Base-by-base conservation (phyloP, 176 grass and related monocot species). In the Oropetium thomaeum region DNA sequence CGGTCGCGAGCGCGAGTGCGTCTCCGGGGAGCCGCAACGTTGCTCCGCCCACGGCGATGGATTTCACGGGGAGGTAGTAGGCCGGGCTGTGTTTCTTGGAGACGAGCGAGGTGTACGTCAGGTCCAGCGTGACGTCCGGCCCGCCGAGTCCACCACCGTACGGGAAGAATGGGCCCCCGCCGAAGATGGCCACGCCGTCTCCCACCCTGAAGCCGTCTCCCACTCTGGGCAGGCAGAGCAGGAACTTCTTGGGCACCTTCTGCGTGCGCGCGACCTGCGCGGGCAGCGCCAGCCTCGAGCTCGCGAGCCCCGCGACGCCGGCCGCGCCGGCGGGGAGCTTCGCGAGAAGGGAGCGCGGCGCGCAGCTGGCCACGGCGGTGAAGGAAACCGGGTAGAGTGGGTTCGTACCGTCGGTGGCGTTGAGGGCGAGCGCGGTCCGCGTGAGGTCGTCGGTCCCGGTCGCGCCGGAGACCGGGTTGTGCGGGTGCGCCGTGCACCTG, bases 331-430 rank as follows among this genome's bases (percentile, higher is more conserved):
- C 45, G 0, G 93, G 90, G 3, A 97, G 80, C 14, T 70, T 67
- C 0, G 6, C 20, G 0, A 90, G 60, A 0, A 86, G 59, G 5
- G 79, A 60, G 0, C 19, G 26, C 7, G 90, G 82, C 28, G 87
- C 67, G 74, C 93, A 97, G 20, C 81, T 51, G 34, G 85, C 37
- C 15, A 84, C 79, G 17, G 81, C 68, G 35, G 57, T 1, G 58
- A 83, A 81, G 5, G 33, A 19, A 0, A 90, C 52, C 8, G 51
- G 14, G 22, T 28, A 7, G 1, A 78, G 81, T 0, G 90, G 90
- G 63, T 90, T 90, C 29, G 22, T 74, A 12, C 93, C 93, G 20
- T 97, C 48, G 44, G 90, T 97, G 67, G 87, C 53, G 52, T 89
- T 85, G 15, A 86, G 48, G 1, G 79, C 70, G 40, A 97, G 69